Percentiles rank a stretch among this genome's conserved stretches.
phyloP scores from a whole-genome alignment of 2,329 filamentous ascomycete genomes.

The Hansfordia pulvinata region DNA sequence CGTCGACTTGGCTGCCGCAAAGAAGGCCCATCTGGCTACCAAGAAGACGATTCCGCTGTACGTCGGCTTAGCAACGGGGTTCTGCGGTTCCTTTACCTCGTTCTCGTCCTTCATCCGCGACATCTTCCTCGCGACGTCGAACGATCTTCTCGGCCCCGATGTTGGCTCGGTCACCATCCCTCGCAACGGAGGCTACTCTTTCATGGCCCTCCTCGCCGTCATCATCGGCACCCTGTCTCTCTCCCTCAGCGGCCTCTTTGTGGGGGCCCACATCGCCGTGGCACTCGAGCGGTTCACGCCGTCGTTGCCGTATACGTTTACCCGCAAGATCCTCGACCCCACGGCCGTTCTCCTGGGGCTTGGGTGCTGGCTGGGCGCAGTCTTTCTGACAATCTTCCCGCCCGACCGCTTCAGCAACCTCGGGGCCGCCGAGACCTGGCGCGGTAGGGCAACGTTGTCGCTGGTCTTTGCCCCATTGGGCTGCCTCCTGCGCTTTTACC shows the following conservation, averaged over 20 bases:
- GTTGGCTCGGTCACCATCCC: slow-evolving; percentile 22
- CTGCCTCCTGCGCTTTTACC: slow-evolving; percentile 62
- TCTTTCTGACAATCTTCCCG: slow-evolving; percentile 59
- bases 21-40: slow-evolving; percentile 43
- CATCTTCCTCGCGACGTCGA: slow-evolving; percentile 64
- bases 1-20: slow-evolving; percentile 28
- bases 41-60: slow-evolving; percentile 88
- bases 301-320: slow-evolving; percentile 40
- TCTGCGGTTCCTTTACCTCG: slow-evolving; percentile 81
- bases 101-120: slow-evolving; percentile 82
- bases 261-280: slow-evolving; percentile 65
- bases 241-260: slow-evolving; percentile 53
- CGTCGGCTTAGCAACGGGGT: slow-evolving; percentile 73
- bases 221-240: slow-evolving; percentile 59
- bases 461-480: slow-evolving; percentile 75
- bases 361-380: slow-evolving; percentile 65
- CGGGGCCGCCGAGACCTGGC: slow-evolving; percentile 46
- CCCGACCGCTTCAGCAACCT: slow-evolving; percentile 34
- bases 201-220: slow-evolving; percentile 69
- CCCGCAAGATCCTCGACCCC: slow-evolving; percentile 50
- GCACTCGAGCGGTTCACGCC: slow-evolving; percentile 44
- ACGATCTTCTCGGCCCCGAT: slow-evolving; percentile 47
- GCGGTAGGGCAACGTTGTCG: slow-evolving; percentile 60
- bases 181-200: slow-evolving; percentile 63
- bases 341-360: slow-evolving; percentile 49